Conservation (phyloP, 768 basidiomycete species). For the Coprinopsis marcescibilis region DNA sequence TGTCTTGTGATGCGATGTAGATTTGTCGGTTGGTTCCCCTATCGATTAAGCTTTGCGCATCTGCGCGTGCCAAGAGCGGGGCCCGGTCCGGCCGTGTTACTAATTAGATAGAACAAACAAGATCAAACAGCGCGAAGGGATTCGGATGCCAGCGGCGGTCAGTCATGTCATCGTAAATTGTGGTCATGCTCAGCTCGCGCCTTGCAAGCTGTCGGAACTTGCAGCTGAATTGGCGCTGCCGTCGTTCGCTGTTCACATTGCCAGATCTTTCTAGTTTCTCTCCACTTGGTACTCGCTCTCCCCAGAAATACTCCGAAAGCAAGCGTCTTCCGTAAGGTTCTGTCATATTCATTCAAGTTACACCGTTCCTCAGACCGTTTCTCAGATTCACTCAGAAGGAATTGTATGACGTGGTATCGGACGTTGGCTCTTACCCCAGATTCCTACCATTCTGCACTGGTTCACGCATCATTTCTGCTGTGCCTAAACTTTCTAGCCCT, state of each 20-base stretch:
- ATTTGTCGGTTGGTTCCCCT: too few species aligned
- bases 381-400: conserved; percentile 72
- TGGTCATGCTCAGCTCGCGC: background rate
- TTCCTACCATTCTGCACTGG: conserved; percentile 88
- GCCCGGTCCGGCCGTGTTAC: too few species aligned
- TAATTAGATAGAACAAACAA: too few species aligned
- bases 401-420: conserved; percentile 81
- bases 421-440: conserved; percentile 77
- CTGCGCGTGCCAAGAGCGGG: too few species aligned
- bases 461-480: conserved; percentile 54
- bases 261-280: conserved; percentile 43
- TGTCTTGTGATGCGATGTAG: too few species aligned
- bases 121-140: background rate
- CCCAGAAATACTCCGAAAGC: conserved; percentile 71
- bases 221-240: conserved; percentile 5
- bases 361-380: conserved; percentile 2
- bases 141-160: too few species aligned
- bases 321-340: conserved; percentile 81
- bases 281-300: conserved; percentile 33
- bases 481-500: conserved; percentile 19
- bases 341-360: conserved; percentile 5
- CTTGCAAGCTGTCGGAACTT: background rate
- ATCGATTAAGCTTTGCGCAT: too few species aligned
- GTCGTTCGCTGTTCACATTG: conserved; percentile 36
- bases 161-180: background rate